These are phyloP conservation scores for Daldinia decipiens DNA, from an alignment of 495 filamentous ascomycete species.

Conservation along the genomic window DNA sequence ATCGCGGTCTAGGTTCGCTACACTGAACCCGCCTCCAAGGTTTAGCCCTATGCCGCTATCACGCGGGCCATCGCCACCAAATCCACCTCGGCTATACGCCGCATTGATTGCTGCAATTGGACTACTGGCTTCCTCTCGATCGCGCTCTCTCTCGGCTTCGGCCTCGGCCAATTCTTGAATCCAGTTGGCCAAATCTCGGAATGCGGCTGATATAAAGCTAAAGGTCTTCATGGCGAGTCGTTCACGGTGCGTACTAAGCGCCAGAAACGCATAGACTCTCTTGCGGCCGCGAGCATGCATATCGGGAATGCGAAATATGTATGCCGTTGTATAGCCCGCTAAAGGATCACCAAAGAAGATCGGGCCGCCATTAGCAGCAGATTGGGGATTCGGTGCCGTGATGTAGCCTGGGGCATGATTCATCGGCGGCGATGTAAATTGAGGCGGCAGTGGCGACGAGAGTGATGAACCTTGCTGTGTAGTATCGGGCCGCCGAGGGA, in stretches of 20 bases:
- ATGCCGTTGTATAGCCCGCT: constrained; percentile 90
- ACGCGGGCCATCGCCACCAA: constrained; percentile 42
- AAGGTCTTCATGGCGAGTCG: constrained; percentile 79
- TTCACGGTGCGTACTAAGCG: constrained; percentile 77
- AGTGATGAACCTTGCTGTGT: constrained; percentile 32
- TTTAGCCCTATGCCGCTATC: constrained; percentile 48
- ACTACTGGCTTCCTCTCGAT: constrained; percentile 52
- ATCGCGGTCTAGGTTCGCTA: constrained; percentile 35
- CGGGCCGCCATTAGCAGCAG: constrained; percentile 68
- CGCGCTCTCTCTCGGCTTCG: constrained; percentile 70
- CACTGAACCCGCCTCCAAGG: constrained; percentile 47
- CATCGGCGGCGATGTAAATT: constrained; percentile 51
- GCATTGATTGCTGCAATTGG: constrained; percentile 50
- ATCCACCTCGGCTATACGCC: constrained; percentile 44
- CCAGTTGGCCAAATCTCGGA: constrained; percentile 78
- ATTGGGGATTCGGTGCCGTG: constrained; percentile 49
- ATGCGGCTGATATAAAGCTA: constrained; percentile 76
- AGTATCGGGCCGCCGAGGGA: constrained; percentile 70
- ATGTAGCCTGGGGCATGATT: constrained; percentile 45
- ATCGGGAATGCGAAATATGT: constrained; percentile 89
- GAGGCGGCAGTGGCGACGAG: constrained; percentile 32
- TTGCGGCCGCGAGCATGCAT: constrained; percentile 86
- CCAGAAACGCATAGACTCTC: constrained; percentile 87
- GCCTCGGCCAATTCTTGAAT: constrained; percentile 70
- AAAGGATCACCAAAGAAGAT: constrained; percentile 86